Percentiles rank a stretch among this genome's conserved stretches.
phyloP scores from a whole-genome alignment of 2,329 filamentous ascomycete species.

The Fusarium verrucosum region DNA sequence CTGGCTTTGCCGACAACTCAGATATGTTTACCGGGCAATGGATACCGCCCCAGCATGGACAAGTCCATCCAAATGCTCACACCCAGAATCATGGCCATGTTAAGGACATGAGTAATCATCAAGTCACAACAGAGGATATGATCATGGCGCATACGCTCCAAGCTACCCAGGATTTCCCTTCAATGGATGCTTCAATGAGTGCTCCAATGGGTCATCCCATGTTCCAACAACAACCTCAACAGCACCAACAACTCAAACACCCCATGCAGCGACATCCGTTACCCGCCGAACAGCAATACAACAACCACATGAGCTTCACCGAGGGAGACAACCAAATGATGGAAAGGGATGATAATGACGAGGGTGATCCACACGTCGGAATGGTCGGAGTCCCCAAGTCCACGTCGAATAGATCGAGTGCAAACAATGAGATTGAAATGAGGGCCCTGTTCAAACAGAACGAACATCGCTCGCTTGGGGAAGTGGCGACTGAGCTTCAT shows the following conservation, averaged over 20 bases:
- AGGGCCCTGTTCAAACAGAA: constrained; percentile 77
- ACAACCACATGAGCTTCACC: constrained; percentile 62
- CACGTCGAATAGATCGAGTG: constrained; percentile 71
- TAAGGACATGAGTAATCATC: constrained; percentile 56
- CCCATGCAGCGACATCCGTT: constrained; percentile 60
- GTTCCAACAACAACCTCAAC: constrained; percentile 38
- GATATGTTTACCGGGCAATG: constrained; percentile 62
- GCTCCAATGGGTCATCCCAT: constrained; percentile 55
- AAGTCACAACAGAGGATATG: constrained; percentile 67
- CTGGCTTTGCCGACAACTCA: constrained; percentile 54
- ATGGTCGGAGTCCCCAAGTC: constrained; percentile 61
- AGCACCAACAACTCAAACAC: constrained; percentile 53
- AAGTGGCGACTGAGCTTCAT: constrained; percentile 79
- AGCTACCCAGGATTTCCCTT: constrained; percentile 58
- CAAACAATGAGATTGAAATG: constrained; percentile 84
- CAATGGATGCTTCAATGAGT: constrained; percentile 59
- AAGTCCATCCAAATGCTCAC: constrained; percentile 35
- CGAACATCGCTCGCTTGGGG: constrained; percentile 71
- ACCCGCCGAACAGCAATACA: constrained; percentile 65
- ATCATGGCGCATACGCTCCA: constrained; percentile 67
- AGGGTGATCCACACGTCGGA: constrained; percentile 62
- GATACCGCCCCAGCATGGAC: constrained; percentile 47
- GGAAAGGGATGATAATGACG: constrained; percentile 68
- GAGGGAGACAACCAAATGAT: constrained; percentile 68
- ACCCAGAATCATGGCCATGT: constrained; percentile 49